Evolutionary conservation across 1,284 basidiomycete species (phyloP).

Genomic region (Pterulicium gracile): DNA sequence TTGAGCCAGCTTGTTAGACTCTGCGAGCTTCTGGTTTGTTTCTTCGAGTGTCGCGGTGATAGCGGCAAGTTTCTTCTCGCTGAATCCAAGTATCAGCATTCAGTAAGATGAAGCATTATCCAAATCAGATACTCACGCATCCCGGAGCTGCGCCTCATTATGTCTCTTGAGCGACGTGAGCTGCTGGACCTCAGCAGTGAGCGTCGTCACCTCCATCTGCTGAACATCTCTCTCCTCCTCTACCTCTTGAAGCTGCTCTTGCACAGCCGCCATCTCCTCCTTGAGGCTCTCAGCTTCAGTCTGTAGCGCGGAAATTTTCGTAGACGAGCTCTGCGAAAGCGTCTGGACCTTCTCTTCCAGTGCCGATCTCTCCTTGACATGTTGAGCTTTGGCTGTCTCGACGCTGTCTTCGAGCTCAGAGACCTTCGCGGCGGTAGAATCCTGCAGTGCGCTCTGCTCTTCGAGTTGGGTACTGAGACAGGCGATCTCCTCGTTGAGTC

Average conservation of each 20-base stretch:
- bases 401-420: conserved; percentile 12
- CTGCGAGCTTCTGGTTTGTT: conserved; percentile 30
- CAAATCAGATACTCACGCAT: conserved; percentile 30
- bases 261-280: conserved; percentile 7
- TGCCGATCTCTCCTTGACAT: conserved; percentile 18
- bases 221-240: conserved; percentile 16
- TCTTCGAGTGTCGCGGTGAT: conserved; percentile 38
- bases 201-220: conserved; percentile 41
- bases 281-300: conserved; percentile 9
- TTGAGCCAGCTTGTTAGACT: conserved; percentile 46
- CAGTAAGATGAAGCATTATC: not conserved
- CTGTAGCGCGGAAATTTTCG: conserved; percentile 11
- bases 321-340: conserved; percentile 13
- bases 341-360: conserved; percentile 20
- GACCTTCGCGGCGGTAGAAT: conserved; percentile 5
- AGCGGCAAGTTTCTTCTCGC: conserved; percentile 32
- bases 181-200: conserved; percentile 56
- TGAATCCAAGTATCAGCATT: conserved; percentile 17
- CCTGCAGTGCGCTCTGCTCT: conserved; percentile 3
- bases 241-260: conserved; percentile 16
- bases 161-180: conserved; percentile 45
- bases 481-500: conserved; percentile 14
- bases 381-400: conserved; percentile 12
- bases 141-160: conserved; percentile 49
- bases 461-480: not conserved